Conservation (phyloP, 2,329 filamentous ascomycete species). For the Fusarium floridanum region DNA sequence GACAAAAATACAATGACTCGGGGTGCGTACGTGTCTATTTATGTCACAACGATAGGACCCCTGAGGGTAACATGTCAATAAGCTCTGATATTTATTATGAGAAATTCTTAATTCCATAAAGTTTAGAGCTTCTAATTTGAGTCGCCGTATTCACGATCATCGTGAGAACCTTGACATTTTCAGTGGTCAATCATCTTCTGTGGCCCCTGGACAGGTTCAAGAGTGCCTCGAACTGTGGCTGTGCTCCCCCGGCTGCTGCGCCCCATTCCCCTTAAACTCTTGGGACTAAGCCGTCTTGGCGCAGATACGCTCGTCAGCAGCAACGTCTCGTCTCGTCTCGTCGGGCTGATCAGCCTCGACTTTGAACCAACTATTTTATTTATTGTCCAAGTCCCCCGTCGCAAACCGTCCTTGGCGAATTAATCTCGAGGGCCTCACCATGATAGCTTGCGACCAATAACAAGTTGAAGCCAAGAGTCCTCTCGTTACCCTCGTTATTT, state of each 20-base stretch:
- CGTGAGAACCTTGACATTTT: neutral
- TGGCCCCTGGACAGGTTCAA: neutral
- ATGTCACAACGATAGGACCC: neutral
- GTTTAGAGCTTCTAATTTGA: neutral
- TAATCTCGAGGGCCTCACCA: slow-evolving; percentile 23
- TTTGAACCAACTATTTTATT: slow-evolving; percentile 22
- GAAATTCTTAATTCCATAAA: neutral
- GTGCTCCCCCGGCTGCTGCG: slow-evolving; percentile 41
- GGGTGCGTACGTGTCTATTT: neutral
- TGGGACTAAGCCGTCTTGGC: slow-evolving; percentile 21
- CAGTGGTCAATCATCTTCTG: neutral
- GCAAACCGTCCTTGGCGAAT: slow-evolving; percentile 1
- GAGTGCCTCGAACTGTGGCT: slow-evolving; percentile 37
- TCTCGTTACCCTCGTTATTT: slow-evolving; percentile 16
- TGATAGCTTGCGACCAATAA: slow-evolving; percentile 32
- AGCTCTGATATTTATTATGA: neutral
- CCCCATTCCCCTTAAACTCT: slow-evolving; percentile 35
- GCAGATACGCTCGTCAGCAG: slow-evolving; percentile 32
- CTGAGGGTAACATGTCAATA: neutral
- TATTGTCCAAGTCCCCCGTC: neutral
- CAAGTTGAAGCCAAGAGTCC: slow-evolving; percentile 28
- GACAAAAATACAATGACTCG: slow-evolving; percentile 13
- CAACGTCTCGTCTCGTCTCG: slow-evolving; percentile 28
- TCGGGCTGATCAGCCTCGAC: slow-evolving; percentile 25
- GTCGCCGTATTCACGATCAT: neutral